These are phyloP conservation scores for Phaeodactylum tricornutum DNA, from an alignment of 108 stramenopile species.

Conservation along the genomic window DNA sequence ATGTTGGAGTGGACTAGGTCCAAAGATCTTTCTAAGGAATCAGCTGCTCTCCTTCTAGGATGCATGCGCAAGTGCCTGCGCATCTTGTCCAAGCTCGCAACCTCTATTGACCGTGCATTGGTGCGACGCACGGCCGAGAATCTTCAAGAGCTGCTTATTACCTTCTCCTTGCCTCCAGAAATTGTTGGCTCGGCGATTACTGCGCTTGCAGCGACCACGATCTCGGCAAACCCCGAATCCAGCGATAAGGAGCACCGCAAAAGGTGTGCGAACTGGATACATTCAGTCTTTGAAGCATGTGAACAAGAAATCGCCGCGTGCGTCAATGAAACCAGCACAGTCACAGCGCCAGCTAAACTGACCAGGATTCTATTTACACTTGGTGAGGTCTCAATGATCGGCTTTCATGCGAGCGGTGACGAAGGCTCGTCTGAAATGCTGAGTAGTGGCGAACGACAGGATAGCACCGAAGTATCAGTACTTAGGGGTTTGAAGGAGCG, in stretches of 20 bases:
- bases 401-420: constrained; percentile 38
- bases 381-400: constrained; percentile 66
- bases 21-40: background rate
- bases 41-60: background rate
- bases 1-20: constrained; percentile 1
- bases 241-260: background rate
- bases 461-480: too few relatives aligned
- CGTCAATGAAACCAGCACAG: constrained; percentile 15
- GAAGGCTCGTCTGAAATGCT: constrained; percentile 3
- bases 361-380: constrained; percentile 43
- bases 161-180: constrained; percentile 38
- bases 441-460: too few relatives aligned
- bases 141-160: constrained; percentile 21
- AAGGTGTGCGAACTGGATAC: constrained; percentile 25
- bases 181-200: constrained; percentile 38
- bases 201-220: constrained; percentile 34
- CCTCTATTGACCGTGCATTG: background rate
- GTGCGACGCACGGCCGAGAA: constrained; percentile 4
- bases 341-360: background rate
- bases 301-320: constrained; percentile 33
- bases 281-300: constrained; percentile 23
- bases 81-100: constrained; percentile 33
- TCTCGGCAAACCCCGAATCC: constrained; percentile 1
- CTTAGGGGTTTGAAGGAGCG: constrained; percentile 25
- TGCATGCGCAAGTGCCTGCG: constrained; percentile 4